phyloP scores from a whole-genome alignment of 805 yeast species.

The Blastobotrys mokoenaii region DNA sequence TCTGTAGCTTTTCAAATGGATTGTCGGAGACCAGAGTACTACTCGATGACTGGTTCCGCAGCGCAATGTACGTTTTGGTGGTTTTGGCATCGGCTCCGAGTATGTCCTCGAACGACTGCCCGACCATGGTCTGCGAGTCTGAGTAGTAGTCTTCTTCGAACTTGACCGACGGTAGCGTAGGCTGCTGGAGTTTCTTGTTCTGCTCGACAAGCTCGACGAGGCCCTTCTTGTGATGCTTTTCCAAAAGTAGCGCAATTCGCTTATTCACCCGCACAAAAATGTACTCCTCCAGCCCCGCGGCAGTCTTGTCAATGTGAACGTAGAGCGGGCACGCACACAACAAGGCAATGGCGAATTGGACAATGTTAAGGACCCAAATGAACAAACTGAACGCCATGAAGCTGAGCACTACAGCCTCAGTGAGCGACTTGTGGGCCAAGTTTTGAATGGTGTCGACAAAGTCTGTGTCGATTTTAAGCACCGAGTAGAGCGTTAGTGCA shows the following conservation, averaged over 20 bases:
- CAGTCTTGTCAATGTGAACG: slow-evolving; percentile 34
- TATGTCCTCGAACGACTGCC: slow-evolving; percentile 2
- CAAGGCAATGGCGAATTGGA: slow-evolving; percentile 47
- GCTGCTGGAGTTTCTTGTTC: slow-evolving; percentile 20
- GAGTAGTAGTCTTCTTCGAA: slow-evolving; percentile 1
- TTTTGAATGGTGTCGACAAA: slow-evolving; percentile 35
- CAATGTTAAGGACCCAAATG: slow-evolving; percentile 63
- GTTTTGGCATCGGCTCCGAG: background rate
- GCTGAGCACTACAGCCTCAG: slow-evolving; percentile 64
- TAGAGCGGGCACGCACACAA: slow-evolving; percentile 44
- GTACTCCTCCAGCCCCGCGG: slow-evolving; percentile 44
- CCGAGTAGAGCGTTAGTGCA: slow-evolving; percentile 59
- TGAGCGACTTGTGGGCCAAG: slow-evolving; percentile 52
- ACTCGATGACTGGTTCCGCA: background rate
- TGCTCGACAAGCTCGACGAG: slow-evolving; percentile 21
- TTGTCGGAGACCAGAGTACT: background rate
- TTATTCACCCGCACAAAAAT: slow-evolving; percentile 54
- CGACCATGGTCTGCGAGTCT: background rate
- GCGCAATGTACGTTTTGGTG: background rate
- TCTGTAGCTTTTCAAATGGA: background rate
- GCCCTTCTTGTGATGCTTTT: slow-evolving; percentile 29
- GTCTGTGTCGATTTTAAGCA: slow-evolving; percentile 30
- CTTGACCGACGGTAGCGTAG: slow-evolving; percentile 22
- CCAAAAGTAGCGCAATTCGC: slow-evolving; percentile 45
- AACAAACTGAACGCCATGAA: slow-evolving; percentile 68